Evolutionary conservation across 345 rosid species (phyloP), one percentile per base, ranked within the genome.

Genomic region (Turritis glabra): DNA sequence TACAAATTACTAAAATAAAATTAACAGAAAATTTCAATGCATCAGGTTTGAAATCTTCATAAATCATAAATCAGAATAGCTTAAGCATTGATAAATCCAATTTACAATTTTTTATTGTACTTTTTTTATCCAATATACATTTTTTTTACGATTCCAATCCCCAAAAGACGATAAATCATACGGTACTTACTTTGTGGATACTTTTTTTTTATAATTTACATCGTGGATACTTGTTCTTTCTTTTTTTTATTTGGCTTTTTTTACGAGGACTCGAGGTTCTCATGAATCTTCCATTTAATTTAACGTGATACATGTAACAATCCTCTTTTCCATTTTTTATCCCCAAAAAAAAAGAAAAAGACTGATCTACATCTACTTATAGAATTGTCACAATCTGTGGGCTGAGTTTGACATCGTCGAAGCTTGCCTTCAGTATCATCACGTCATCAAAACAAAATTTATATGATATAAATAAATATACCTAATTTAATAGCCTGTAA

Each of bases 301-400:
- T 46, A 30, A 70, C 56, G 46, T 22, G 66, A 32, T 55, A 41
- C 63, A 43, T 69, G 32, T 10, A 69, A 68, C 7, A 41, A 7
- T 41, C 43, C 10, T 51, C n/a, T 50, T 14, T 38, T 33, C 5
- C 46, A 1, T 67, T 38, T 53, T 53, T 7, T 51, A n/a, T 3
- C 3, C 5, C 11, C 9, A 3, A 29, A 46, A 44, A 22, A 15
- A 11, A 33, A 14, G 57, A 65, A 65, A 52, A 37, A 3, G 72
- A 67, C 37, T n/a, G 17, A 11, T 37, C 26, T 37, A 15, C 27
- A 11, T 37, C 26, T 37, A 15, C 27, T 2, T 44, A 30, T 19
- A 44, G 25, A 41, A 18, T 43, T 56, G 74, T 69, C 73, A 56
- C 54, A 55, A 55, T 53, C 52, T 67, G 38, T 37, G 19, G 18